Evolutionary conservation across 345 rosid species (phyloP).

Genomic region (Lepidium didymum): DNA sequence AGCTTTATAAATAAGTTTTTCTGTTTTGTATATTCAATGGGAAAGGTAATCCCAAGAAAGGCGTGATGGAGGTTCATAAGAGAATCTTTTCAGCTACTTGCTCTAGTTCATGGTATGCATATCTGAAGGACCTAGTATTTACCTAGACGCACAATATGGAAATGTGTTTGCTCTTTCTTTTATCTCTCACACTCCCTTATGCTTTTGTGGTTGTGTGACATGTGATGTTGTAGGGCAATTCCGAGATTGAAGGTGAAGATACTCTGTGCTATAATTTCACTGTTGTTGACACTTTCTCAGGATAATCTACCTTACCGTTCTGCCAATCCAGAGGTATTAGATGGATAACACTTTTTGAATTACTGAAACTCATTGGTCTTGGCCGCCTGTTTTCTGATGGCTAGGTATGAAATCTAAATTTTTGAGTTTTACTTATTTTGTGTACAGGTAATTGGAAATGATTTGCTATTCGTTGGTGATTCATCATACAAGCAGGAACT

Average conservation of each 20-base stretch:
- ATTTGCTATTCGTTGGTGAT: slow-evolving; percentile 56
- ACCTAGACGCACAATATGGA: background rate
- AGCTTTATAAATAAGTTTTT: background rate
- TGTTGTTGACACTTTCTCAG: slow-evolving; percentile 65
- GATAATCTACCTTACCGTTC: slow-evolving; percentile 62
- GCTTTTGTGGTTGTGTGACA: slow-evolving; percentile 1
- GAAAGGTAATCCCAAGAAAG: slow-evolving; percentile 55
- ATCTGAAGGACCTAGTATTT: background rate
- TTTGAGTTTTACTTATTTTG: background rate
- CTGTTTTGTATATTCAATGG: background rate
- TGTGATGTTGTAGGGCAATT: slow-evolving; percentile 47
- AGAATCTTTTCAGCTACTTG: slow-evolving; percentile 40
- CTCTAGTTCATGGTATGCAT: slow-evolving; percentile 54
- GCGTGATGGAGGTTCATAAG: slow-evolving; percentile 39
- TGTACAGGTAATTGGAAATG: slow-evolving; percentile 54
- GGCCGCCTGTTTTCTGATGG: background rate
- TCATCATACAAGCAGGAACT: slow-evolving; percentile 57
- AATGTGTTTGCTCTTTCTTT: background rate
- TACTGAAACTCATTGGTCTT: background rate
- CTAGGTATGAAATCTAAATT: background rate
- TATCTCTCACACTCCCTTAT: background rate
- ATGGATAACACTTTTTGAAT: background rate
- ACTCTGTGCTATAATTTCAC: slow-evolving; percentile 47
- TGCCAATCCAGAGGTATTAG: slow-evolving; percentile 41
- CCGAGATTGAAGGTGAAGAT: slow-evolving; percentile 45